Evolutionary conservation across 371 early-diverging fungal species (phyloP), one percentile per base, ranked within the genome.

Genomic region (Dinochytrium kinnereticum): DNA sequence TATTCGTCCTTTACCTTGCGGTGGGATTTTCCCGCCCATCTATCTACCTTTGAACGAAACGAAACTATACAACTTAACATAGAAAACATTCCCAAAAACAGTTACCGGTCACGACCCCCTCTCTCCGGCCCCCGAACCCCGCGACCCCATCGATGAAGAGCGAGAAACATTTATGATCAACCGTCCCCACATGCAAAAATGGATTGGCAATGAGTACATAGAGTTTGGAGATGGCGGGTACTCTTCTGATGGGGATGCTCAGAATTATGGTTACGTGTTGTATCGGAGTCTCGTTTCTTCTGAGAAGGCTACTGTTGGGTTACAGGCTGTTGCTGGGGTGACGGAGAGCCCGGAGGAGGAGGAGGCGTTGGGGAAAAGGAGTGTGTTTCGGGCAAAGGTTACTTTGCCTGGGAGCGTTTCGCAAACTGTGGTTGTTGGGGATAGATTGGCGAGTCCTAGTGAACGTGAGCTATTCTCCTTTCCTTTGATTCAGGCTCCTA

Each of bases 181-280:
- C 59, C 69, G 78, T 1, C 78, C 82, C 1, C 79, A 80, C 71
- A 71, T 80, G 37, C 78, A 80, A 36, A 83, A 82, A 67, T 85
- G 86, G 86, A 74, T 38, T 33, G 82, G 82, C 5, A 83, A 83
- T 68, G 79, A 79, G 26, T 67, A 78, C 5, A 31, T 77, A 37
- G 72, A 76, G 75, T 76, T 66, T 36, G 66, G 30, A 24, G 59
- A 44, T 68, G 57, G 74, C 78, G 59, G 39, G 26, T 79, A 76
- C 68, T 71, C 65, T 2, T 80, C 71, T 21, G 77, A 76, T 40
- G 55, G 24, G 33, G 76, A 73, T 36, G 68, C 59, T 53, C 64
- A 37, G 57, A 76, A 36, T 26, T 51, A 21, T 82, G 50, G 85
- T 82, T 74, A 81, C 83, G 61, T 76, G 24, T 38, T 81, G 37